Conservation (phyloP, 169 alveolate genomes). For the Cryptosporidium andersoni region DNA sequence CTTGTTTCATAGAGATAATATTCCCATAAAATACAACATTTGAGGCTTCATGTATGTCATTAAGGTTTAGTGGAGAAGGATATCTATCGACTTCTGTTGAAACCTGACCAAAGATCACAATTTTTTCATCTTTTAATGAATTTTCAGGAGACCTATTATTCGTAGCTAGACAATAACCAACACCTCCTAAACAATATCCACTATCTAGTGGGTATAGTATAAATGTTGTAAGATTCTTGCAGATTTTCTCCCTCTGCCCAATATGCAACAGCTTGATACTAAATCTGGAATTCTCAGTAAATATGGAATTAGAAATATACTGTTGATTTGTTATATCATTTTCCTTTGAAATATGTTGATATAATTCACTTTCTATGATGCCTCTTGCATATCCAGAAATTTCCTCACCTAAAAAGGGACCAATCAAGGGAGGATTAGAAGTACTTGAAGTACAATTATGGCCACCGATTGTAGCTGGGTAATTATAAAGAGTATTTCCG, state of each 20-base stretch:
- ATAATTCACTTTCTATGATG: conserved; percentile 1
- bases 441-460: conserved; percentile 24
- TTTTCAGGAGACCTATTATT: conserved; percentile 14
- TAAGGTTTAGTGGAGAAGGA: conserved; percentile 60
- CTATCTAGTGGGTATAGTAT: conserved; percentile 41
- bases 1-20: not conserved
- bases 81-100: conserved; percentile 60
- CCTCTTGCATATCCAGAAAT: conserved; percentile 44
- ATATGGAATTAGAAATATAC: not conserved
- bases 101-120: conserved; percentile 37
- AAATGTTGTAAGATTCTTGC: conserved; percentile 24
- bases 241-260: conserved; percentile 13
- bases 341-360: conserved; percentile 3
- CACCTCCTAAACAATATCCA: conserved; percentile 63
- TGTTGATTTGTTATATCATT: not conserved
- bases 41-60: conserved; percentile 20
- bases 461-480: conserved; percentile 52
- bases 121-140: not conserved
- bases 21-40: conserved; percentile 53
- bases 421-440: conserved; percentile 53
- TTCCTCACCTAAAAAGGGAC: conserved; percentile 33
- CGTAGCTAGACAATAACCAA: conserved; percentile 30
- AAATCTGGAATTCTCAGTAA: not conserved
- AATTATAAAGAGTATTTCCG: conserved; percentile 36
- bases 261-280: conserved; percentile 26